phyloP scores from a whole-genome alignment of 805 yeast genomes.

The Torulaspora delbrueckii region DNA sequence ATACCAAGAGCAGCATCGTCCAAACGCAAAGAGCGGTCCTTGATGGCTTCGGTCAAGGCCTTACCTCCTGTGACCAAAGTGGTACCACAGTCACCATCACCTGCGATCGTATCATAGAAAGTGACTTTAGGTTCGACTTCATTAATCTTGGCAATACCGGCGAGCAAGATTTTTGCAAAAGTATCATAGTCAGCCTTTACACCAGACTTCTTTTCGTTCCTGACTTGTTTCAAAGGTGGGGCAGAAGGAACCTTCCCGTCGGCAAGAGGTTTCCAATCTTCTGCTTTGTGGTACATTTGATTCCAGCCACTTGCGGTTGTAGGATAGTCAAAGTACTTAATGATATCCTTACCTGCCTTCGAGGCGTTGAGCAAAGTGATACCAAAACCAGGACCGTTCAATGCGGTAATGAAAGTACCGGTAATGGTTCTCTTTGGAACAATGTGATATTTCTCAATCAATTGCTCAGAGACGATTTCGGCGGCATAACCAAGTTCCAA shows the following conservation, averaged over 20 bases:
- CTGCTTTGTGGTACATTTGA: slow-evolving; percentile 65
- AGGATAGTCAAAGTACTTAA: slow-evolving; percentile 27
- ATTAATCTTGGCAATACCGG: slow-evolving; percentile 15
- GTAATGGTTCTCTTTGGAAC: slow-evolving; percentile 59
- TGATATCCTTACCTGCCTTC: slow-evolving; percentile 38
- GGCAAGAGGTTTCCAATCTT: slow-evolving; percentile 55
- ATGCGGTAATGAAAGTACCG: slow-evolving; percentile 76
- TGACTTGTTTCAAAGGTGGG: slow-evolving; percentile 21
- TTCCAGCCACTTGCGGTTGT: slow-evolving; percentile 45
- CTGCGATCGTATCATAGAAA: slow-evolving; percentile 73
- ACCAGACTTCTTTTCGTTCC: slow-evolving; percentile 26
- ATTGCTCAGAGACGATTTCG: slow-evolving; percentile 46
- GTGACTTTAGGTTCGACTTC: slow-evolving; percentile 55
- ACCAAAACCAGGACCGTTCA: slow-evolving; percentile 84
- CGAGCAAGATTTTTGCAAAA: slow-evolving; percentile 16
- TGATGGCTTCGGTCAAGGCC: slow-evolving; percentile 14
- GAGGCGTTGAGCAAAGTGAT: slow-evolving; percentile 67
- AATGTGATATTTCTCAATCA: slow-evolving; percentile 47
- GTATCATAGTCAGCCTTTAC: slow-evolving; percentile 20
- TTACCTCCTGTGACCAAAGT: slow-evolving; percentile 60
- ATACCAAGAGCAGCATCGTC: slow-evolving; percentile 44
- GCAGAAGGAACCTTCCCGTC: slow-evolving; percentile 25
- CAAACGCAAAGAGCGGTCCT: slow-evolving; percentile 13
- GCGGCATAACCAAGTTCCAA: slow-evolving; percentile 68
- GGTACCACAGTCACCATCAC: slow-evolving; percentile 91